Conservation (phyloP, 2,329 filamentous ascomycete genomes). For the Juglanconis juglandina region DNA sequence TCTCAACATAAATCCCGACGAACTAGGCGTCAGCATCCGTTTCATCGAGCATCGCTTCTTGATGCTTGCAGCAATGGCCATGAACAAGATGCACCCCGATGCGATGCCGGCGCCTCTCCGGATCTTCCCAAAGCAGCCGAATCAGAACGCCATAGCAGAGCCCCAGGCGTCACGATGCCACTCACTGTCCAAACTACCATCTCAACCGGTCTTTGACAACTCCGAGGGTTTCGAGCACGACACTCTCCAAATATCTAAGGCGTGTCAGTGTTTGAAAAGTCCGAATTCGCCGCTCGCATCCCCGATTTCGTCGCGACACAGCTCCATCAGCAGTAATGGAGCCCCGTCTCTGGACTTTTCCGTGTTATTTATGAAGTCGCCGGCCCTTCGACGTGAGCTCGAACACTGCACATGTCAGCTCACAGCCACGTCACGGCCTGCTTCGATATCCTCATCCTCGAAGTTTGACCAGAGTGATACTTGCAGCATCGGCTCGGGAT, state of each 20-base stretch:
- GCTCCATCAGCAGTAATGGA: background rate
- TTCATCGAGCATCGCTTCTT: no score
- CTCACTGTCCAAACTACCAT: conserved; percentile 1
- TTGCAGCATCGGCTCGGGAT: background rate
- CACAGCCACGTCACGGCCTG: background rate
- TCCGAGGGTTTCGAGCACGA: background rate
- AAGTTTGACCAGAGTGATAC: background rate
- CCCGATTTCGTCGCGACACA: background rate
- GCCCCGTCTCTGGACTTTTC: conserved; percentile 5
- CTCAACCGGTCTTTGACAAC: background rate
- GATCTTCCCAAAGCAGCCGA: background rate
- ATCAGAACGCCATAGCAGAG: background rate
- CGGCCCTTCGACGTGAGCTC: background rate
- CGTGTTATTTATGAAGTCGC: conserved; percentile 2
- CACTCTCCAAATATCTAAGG: background rate
- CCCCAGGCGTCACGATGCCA: background rate
- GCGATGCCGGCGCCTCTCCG: conserved; percentile 1
- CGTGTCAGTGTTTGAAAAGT: background rate
- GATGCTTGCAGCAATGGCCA: background rate
- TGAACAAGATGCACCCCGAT: background rate
- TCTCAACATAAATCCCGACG: background rate
- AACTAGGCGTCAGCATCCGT: no score
- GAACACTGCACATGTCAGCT: conserved; percentile 1
- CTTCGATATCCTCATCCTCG: no score
- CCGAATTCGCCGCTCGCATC: background rate